Evolutionary conservation across 768 basidiomycete genomes (phyloP), one percentile per base, ranked within the genome.

Genomic region (Suillus subaureus): DNA sequence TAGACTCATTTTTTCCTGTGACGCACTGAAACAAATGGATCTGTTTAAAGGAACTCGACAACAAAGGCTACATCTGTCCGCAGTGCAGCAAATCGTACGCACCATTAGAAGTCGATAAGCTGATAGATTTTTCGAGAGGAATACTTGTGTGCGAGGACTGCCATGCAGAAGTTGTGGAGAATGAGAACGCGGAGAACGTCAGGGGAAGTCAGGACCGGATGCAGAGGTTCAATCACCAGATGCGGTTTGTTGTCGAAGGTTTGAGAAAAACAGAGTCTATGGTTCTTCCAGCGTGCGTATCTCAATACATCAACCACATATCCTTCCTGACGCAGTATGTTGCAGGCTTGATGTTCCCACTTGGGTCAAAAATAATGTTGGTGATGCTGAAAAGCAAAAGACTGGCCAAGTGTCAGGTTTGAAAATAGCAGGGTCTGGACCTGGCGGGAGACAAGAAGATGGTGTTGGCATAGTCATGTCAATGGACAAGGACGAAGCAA

Each of bases 61-160:
- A 96, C 75, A 94, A 97, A 78, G 97, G 97, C n/a, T 99, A 97
- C 77, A 89, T 96, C 65, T 99, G 97, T 76, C 91, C 95, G 2
- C 87, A 88, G 69, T 98, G 96, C 81, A 86, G 87, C 65, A 88
- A 89, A 71, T 87, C 88, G 1, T 99, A 94, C 77, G 85, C 91
- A 1, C 88, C 94, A 0, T 82, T 99, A 16, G 95, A 99, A 67
- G 91, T 89, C 58, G 89, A 92, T 78, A 88, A 86, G 68, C 82
- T 98, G 58, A 89, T 94, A 82, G 92, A 96, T 76, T 88, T 87
- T 67, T 57, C 74, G 42, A 82, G 80, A 28, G 87, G 87, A 63
- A 79, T 85, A 8, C 87, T 99, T 69, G 82, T 89, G 33, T 99
- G 97, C 77, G 95, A 97, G 75, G 87, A 91, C 67, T 99, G 97